Evolutionary conservation across 495 filamentous ascomycete genomes (phyloP), one percentile per base, ranked within the genome.

Genomic region (Aspergillus homomorphus): DNA sequence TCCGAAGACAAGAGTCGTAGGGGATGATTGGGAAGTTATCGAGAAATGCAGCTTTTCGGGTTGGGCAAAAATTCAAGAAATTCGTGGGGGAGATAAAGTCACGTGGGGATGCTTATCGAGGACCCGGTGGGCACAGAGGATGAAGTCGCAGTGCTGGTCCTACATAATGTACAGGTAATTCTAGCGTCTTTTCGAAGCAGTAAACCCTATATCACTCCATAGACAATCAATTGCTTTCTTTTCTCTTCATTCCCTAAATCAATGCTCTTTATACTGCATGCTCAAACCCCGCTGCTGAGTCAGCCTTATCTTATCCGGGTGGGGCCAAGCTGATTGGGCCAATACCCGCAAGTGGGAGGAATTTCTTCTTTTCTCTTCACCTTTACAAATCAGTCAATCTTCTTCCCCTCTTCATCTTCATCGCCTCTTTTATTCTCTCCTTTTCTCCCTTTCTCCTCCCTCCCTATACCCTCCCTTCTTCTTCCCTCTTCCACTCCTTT

Each of bases 21-120:
- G 53, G 54, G 60, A 44, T 41, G 48, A 18, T 43, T 43, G 21
- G 24, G 20, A 30, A 58, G 21, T 45, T 44, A 55, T 62, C 26
- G 48, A 67, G 33, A 38, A 12, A 38, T 38, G 33, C 33, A 38
- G 33, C 33, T 38, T 38, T 38, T 5, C 2, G 33, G 33, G 4
- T 38, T 38, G 33, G 33, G 33, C 33, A 12, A 38, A 38, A 38
- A 38, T 38, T 38, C 33, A 2, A 5, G 33, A 38, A 38, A 38
- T 38, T 38, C 33, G 68, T 73, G 67, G 68, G 69, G 67, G 62
- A 57, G 68, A 70, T 66, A 65, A 50, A 48, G 63, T 74, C 73
- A 74, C 73, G 73, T 74, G 73, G 28, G 33, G 26, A 5, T 38
- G 33, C 33, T 38, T 38, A 38, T 38, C 55, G 61, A 57, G 66